phyloP scores from a whole-genome alignment of 352 stramenopile species.

The Phytophthora syringae region DNA sequence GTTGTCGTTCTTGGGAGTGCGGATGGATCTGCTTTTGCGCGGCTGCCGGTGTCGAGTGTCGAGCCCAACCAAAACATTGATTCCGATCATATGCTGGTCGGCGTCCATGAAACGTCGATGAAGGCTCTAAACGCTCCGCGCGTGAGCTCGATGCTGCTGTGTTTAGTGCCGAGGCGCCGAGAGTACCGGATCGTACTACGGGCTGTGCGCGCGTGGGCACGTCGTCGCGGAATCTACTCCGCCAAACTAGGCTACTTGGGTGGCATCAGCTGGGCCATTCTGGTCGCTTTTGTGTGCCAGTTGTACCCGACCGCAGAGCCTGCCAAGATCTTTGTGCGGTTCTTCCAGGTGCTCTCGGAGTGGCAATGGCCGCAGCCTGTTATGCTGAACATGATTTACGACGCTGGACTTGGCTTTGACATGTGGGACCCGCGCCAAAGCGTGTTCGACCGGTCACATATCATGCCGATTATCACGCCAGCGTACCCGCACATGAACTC shows the following conservation, averaged over 20 bases:
- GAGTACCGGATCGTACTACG: slow-evolving; percentile 90
- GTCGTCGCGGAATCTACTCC: slow-evolving; percentile 95
- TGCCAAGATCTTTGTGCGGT: slow-evolving; percentile 79
- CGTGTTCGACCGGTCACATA: slow-evolving; percentile 90
- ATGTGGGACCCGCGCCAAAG: slow-evolving; percentile 90
- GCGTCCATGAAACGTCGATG: slow-evolving; percentile 94
- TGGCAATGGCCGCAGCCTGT: slow-evolving; percentile 85
- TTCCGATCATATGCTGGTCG: slow-evolving; percentile 89
- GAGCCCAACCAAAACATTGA: slow-evolving; percentile 85
- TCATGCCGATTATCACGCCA: slow-evolving; percentile 99
- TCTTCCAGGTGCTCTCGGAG: slow-evolving; percentile 87
- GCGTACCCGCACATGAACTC: slow-evolving; percentile 99
- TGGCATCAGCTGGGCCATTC: slow-evolving; percentile 98
- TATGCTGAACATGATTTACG: slow-evolving; percentile 89
- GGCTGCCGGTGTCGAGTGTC: slow-evolving; percentile 65
- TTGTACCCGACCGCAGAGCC: slow-evolving; percentile 80
- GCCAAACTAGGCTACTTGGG: slow-evolving; percentile 98
- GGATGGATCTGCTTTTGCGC: slow-evolving; percentile 94
- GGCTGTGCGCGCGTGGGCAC: slow-evolving; percentile 79
- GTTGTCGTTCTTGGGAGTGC: slow-evolving; percentile 86
- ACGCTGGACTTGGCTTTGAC: slow-evolving; percentile 80
- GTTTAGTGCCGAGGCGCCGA: slow-evolving; percentile 87
- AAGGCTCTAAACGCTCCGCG: slow-evolving; percentile 95
- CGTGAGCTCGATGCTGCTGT: slow-evolving; percentile 96
- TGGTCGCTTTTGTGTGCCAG: slow-evolving; percentile 96